Base-by-base conservation (phyloP, 1,139 yeast species). In the Blastobotrys illinoisensis region DNA sequence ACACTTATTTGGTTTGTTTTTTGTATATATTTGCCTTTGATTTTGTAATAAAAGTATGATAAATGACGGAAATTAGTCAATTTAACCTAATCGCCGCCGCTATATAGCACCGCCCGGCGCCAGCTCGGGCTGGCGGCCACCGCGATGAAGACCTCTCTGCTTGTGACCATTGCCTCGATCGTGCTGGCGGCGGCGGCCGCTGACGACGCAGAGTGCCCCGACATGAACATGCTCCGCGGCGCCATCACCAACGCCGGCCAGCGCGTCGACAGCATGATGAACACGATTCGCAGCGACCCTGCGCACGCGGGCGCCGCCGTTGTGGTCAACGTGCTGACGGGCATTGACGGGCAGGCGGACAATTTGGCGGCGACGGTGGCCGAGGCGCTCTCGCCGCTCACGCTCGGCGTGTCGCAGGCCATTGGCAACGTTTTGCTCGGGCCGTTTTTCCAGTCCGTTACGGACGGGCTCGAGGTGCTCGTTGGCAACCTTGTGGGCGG, bases 321-420 rank as follows among this genome's bases (percentile, higher is more conserved):
- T 2, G 51, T 32, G 23, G 58, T 62, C 43, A 61, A 64, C 48
- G 56, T 61, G 44, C 59, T 68, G 47, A 59, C 67, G 26, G 71
- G 70, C 26, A 54, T 67, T 19, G 71, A 68, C 55, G 64, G 67
- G 20, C 72, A 69, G 56, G 61, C 67, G 51, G 71, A 69, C 52
- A 64, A 63, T 52, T 47, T 62, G 6, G 58, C 67, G 46, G 62
- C 63, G 51, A 50, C 62, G 7, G 58, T 68, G 49, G 46, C 60
- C 18, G 56, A 62, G 23, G 62, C 60, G 6, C 55, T 64, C 16
- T 56, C 64, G 20, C 63, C 65, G n/a, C 21, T 60, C 16, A 64
- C 69, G 14, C 52, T 60, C 16, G 69, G 69, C 19, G 50, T 61
- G 44, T 61, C 67, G 23, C 53, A 57, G 58, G 64, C 62, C 9